phyloP scores from a whole-genome alignment of 129 eudicot genomes.

The Escallonia rubra region DNA sequence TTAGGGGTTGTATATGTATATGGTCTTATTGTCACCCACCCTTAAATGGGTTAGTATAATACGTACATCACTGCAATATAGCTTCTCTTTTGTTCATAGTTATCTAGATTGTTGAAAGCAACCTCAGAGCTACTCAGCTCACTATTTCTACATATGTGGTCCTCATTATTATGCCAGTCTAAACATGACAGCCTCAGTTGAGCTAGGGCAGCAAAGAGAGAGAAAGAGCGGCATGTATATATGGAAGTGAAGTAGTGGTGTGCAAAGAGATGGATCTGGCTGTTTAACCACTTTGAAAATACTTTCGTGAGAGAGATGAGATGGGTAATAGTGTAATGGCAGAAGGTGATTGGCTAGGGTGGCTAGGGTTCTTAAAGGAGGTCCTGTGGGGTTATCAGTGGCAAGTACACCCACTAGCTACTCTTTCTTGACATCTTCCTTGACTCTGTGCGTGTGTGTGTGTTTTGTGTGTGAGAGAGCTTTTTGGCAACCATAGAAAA shows the following conservation, averaged over 20 bases:
- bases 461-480: not conserved
- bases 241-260: constrained; percentile 13
- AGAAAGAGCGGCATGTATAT: constrained; percentile 23
- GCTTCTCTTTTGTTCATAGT: constrained; percentile 10
- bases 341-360: constrained; percentile 18
- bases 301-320: not conserved
- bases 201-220: not conserved
- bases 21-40: constrained; percentile 31
- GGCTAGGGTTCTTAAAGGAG: not conserved
- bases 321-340: not conserved
- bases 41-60: constrained; percentile 15
- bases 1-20: constrained; percentile 14
- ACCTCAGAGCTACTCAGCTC: constrained; percentile 15
- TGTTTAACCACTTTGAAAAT: constrained; percentile 1
- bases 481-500: not conserved
- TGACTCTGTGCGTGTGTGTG: not conserved
- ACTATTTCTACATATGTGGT: constrained; percentile 12
- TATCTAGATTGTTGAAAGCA: constrained; percentile 21
- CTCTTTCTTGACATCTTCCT: constrained; percentile 4
- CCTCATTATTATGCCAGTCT: constrained; percentile 17
- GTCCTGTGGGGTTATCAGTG: constrained; percentile 4
- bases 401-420: constrained; percentile 10
- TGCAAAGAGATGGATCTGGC: not conserved
- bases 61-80: not conserved
- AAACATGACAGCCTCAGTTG: constrained; percentile 19